These are phyloP conservation scores for Bodo saltans DNA, from an alignment of 78 protist genomes.

Conservation along the genomic window DNA sequence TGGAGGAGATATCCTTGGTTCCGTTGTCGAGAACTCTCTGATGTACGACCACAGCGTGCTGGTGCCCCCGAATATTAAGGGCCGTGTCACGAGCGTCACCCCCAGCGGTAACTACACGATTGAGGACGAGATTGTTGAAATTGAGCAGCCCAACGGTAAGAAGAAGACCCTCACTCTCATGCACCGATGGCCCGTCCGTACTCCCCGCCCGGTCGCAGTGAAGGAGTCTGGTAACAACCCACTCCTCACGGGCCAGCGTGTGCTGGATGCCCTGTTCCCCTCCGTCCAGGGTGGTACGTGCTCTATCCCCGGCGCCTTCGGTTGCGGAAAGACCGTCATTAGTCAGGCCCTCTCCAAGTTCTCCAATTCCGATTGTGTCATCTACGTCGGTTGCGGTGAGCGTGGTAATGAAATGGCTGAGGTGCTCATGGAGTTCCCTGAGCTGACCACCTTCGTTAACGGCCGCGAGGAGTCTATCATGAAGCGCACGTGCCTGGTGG, in stretches of 20 bases:
- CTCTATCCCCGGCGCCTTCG: constrained; percentile 99
- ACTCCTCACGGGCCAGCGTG: constrained; percentile 95
- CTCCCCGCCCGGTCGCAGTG: constrained; percentile 79
- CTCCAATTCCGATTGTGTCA: constrained; percentile 98
- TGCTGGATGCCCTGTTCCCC: constrained; percentile 99
- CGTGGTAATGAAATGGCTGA: constrained; percentile 99
- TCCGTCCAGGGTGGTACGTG: constrained; percentile 97
- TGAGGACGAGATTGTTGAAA: constrained; percentile 51
- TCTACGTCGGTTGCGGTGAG: constrained; percentile 99
- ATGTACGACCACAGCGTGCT: constrained; percentile 82
- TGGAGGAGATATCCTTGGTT: constrained; percentile 94
- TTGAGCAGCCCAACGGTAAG: constrained; percentile 26
- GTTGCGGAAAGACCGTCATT: constrained; percentile 99
- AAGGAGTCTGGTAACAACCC: constrained; percentile 91
- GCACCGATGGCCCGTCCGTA: constrained; percentile 98
- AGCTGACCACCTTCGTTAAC: constrained; percentile 48
- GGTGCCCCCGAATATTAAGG: constrained; percentile 84
- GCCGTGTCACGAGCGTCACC: constrained; percentile 82
- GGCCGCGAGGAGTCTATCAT: constrained; percentile 89
- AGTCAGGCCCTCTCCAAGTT: constrained; percentile 98
- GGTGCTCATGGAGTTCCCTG: constrained; percentile 99
- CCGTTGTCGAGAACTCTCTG: constrained; percentile 86
- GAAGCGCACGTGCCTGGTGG: constrained; percentile 99
- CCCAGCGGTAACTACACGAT: constrained; percentile 86
- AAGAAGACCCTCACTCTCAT: constrained; percentile 68